A percentile compares a stretch with the other conserved stretches of the same genome.
These are phyloP conservation scores for Beauveria asiatica DNA, from an alignment of 2,329 filamentous ascomycete genomes.

Conservation along the genomic window DNA sequence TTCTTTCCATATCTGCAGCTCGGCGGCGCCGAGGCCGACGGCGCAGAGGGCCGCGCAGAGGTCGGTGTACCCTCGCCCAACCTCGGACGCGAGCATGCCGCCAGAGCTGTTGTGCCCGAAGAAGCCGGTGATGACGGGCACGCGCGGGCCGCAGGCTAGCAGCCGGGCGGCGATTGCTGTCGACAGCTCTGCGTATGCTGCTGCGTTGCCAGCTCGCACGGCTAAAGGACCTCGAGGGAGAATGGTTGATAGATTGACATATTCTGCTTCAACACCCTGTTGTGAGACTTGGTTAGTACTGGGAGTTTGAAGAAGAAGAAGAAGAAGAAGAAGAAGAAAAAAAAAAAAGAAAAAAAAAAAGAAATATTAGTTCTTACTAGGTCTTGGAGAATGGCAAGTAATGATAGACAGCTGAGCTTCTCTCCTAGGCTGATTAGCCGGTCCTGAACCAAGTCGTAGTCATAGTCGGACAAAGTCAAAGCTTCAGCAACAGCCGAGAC, in stretches of 20 bases:
- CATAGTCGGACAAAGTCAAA: neutral
- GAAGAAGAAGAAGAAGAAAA: neutral
- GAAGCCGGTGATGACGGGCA: constrained; percentile 2
- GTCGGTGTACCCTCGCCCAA: constrained; percentile 5
- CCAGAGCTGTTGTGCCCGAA: neutral
- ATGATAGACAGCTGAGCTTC: neutral
- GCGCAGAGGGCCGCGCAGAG: constrained; percentile 1
- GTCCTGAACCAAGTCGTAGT: neutral
- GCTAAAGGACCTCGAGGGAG: neutral
- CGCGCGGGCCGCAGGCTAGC: neutral
- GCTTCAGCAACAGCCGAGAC: neutral
- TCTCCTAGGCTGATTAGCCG: neutral
- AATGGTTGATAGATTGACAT: neutral
- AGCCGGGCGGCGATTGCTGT: neutral
- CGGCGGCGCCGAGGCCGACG: neutral
- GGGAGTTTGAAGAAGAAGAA: neutral
- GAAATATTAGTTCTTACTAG: neutral
- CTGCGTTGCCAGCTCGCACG: neutral
- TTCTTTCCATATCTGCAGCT: constrained; percentile 61
- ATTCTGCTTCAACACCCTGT: neutral
- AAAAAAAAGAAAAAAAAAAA: neutral
- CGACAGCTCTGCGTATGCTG: neutral
- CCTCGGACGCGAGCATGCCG: neutral
- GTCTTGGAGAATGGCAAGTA: neutral
- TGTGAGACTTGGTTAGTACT: no score